A percentile compares a stretch with the other conserved stretches of the same genome.
phyloP scores from a whole-genome alignment of 768 basidiomycete genomes.

The Russula sp. region DNA sequence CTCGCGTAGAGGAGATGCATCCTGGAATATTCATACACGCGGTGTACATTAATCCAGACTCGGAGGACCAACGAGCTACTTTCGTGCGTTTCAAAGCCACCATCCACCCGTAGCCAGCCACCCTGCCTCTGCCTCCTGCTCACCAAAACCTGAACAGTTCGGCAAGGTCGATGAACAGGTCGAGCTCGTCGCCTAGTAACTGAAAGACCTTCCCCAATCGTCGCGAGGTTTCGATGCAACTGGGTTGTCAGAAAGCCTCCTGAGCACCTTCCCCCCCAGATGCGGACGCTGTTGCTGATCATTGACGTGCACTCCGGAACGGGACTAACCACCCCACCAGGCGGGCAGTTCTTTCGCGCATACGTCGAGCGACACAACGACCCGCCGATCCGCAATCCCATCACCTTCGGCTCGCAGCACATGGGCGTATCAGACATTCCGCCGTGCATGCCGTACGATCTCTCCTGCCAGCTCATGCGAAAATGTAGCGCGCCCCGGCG shows the following conservation, averaged over 20 bases:
- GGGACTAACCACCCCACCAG: constrained; percentile 29
- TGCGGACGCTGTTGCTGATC: neutral
- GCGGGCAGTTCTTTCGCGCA: constrained; percentile 83
- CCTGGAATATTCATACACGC: too few relatives aligned
- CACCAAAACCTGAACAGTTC: constrained; percentile 43
- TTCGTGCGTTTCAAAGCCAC: neutral
- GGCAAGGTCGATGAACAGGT: constrained; percentile 74
- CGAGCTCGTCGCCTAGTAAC: constrained; percentile 54
- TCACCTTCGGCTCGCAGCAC: constrained; percentile 84
- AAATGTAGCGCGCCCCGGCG: constrained; percentile 51
- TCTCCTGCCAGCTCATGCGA: constrained; percentile 64
- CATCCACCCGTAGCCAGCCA: neutral
- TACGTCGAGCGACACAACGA: constrained; percentile 54
- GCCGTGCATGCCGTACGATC: constrained; percentile 53
- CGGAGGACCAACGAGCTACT: constrained; percentile 58
- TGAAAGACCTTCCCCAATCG: constrained; percentile 59
- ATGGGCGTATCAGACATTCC: constrained; percentile 82
- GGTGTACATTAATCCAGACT: constrained; percentile 56
- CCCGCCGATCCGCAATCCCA: constrained; percentile 71
- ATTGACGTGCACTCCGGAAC: neutral
- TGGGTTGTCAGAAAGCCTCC: constrained; percentile 42
- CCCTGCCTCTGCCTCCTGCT: neutral
- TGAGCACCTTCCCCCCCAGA: neutral
- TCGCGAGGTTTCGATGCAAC: constrained; percentile 74
- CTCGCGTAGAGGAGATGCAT: too few relatives aligned